Evolutionary conservation across 305 asterid species (phyloP).

Genomic region (Galium porrigens): DNA sequence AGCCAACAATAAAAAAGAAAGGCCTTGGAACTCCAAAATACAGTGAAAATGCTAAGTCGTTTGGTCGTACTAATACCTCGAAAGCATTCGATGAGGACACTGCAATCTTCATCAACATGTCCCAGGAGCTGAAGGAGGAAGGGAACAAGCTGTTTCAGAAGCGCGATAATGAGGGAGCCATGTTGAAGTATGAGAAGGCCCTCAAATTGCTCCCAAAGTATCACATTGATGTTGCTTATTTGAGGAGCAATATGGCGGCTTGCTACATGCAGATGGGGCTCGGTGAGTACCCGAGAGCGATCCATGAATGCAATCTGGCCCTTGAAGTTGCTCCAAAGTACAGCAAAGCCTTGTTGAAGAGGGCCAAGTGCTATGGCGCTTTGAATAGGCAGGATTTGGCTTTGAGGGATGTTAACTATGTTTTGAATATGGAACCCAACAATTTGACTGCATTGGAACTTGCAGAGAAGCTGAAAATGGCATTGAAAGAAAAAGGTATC

Average conservation of each 20-base stretch:
- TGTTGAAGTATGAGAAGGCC: conserved; percentile 84
- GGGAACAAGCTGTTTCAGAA: conserved; percentile 63
- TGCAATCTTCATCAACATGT: conserved; percentile 68
- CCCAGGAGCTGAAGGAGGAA: conserved; percentile 80
- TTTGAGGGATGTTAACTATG: conserved; percentile 49
- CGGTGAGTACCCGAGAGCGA: conserved; percentile 85
- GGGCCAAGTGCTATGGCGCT: conserved; percentile 70
- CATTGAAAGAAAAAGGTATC: conserved; percentile 37
- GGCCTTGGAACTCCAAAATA: conserved; percentile 31
- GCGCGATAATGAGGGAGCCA: conserved; percentile 84
- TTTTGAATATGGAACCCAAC: conserved; percentile 64
- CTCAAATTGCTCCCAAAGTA: conserved; percentile 54
- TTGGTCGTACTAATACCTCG: conserved; percentile 26
- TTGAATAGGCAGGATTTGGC: conserved; percentile 67
- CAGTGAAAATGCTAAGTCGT: conserved; percentile 28
- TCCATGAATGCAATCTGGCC: conserved; percentile 69
- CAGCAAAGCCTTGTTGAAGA: conserved; percentile 67
- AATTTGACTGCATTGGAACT: conserved; percentile 66
- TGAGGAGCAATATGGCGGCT: conserved; percentile 75
- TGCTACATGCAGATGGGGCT: conserved; percentile 85
- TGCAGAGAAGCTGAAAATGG: conserved; percentile 39
- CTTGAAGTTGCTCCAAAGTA: conserved; percentile 77
- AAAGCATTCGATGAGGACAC: conserved; percentile 80
- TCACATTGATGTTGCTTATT: conserved; percentile 70
- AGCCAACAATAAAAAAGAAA: conserved; percentile 70